A percentile compares a stretch with the other conserved stretches of the same genome.
Evolutionary conservation across 2,329 filamentous ascomycete species (phyloP).

Genomic region (Cordyceps javanica): DNA sequence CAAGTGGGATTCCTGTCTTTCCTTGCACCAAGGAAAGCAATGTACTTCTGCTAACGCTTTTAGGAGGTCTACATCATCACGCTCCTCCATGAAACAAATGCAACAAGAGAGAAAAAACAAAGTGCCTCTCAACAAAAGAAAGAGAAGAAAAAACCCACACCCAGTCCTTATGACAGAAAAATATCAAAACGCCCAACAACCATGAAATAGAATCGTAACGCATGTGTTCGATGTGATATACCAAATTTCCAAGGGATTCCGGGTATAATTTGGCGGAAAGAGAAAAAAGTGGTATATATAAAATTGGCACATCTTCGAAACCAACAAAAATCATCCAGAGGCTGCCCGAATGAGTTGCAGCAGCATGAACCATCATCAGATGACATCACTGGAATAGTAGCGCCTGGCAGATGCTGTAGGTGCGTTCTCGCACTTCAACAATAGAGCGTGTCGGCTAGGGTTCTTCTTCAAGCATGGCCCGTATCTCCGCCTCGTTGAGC

Average conservation of each 20-base stretch:
- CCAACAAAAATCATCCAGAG: no score
- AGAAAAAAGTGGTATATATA: no score
- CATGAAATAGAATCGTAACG: no score
- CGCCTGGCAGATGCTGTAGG: no score
- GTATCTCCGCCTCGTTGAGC: slow-evolving; percentile 52
- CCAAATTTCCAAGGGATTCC: no score
- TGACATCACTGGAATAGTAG: no score
- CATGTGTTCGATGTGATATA: no score
- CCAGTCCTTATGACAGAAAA: neutral
- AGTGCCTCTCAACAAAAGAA: neutral
- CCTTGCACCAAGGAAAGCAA: neutral
- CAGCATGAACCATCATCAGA: no score
- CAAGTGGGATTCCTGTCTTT: neutral
- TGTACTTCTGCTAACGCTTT: neutral
- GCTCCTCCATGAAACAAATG: neutral
- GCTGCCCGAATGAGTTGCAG: no score
- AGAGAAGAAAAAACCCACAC: neutral
- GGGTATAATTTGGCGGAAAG: no score
- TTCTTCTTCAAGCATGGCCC: slow-evolving; percentile 43
- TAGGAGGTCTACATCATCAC: neutral
- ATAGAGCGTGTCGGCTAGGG: slow-evolving; percentile 13
- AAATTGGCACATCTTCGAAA: no score
- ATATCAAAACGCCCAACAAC: neutral
- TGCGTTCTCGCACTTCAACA: neutral
- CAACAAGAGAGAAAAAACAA: neutral